Conservation (phyloP, 2,329 filamentous ascomycete species). For the Endothia cerciana region DNA sequence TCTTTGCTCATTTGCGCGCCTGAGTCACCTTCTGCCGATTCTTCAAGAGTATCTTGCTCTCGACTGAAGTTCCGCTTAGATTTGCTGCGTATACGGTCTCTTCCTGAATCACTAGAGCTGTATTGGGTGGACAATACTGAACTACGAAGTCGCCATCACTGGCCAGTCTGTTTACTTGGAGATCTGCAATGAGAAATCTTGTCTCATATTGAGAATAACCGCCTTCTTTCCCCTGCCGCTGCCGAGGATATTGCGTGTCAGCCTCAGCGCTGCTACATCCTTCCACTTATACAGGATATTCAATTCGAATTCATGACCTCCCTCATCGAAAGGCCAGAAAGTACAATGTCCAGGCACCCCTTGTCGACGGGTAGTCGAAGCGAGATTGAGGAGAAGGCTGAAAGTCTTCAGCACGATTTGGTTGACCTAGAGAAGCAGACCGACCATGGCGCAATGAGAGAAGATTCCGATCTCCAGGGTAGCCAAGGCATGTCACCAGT, state of each 20-base stretch:
- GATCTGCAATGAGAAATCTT: background rate
- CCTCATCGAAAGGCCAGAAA: too few species aligned
- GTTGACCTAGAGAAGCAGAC: constrained; percentile 12
- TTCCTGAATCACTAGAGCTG: background rate
- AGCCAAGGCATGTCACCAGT: constrained; percentile 11
- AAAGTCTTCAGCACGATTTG: background rate
- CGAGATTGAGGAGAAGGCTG: constrained; percentile 3
- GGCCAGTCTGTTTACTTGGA: background rate
- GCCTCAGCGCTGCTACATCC: background rate
- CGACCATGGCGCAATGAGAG: background rate
- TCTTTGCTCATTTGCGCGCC: background rate
- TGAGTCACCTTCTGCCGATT: background rate
- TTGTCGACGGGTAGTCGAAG: constrained; percentile 7
- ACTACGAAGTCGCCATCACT: background rate
- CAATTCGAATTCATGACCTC: background rate
- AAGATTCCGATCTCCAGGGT: constrained; percentile 13
- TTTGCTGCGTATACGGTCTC: background rate
- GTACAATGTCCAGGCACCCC: background rate
- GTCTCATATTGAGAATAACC: background rate
- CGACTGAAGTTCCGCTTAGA: too few species aligned
- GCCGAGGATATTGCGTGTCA: background rate
- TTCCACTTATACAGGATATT: background rate
- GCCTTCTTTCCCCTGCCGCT: background rate
- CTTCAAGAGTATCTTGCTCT: background rate
- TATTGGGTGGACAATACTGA: too few species aligned